These are phyloP conservation scores for Penicillium canariense DNA, from an alignment of 495 filamentous ascomycete species.

Conservation along the genomic window DNA sequence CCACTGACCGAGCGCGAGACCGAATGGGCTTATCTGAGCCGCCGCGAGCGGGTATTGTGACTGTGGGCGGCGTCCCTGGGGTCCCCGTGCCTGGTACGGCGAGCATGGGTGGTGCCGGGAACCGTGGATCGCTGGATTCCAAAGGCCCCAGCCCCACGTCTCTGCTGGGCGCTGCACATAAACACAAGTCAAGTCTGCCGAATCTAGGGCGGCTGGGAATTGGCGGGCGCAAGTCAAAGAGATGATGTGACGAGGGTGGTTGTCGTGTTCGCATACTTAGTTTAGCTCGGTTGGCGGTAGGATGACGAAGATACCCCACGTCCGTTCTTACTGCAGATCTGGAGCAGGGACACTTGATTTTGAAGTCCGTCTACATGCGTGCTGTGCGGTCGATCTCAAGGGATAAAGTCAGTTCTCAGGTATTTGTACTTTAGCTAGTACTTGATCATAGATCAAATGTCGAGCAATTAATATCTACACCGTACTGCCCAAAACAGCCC, in stretches of 20 bases:
- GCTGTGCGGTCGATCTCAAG: no score
- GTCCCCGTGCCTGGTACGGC: conserved; percentile 15
- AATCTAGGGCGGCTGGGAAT: conserved; percentile 71
- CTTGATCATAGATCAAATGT: no score
- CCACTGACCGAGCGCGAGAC: conserved; percentile 42
- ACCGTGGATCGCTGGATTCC: background rate
- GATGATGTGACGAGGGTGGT: conserved; percentile 20
- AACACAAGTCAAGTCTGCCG: conserved; percentile 62
- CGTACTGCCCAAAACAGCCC: no score
- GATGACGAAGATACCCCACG: conserved; percentile 4
- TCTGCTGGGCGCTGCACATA: conserved; percentile 43
- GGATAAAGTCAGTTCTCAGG: no score
- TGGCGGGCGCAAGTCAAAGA: conserved; percentile 54
- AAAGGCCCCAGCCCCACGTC: conserved; percentile 27
- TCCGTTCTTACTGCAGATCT: background rate
- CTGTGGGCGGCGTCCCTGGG: conserved; percentile 4
- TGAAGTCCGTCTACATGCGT: background rate
- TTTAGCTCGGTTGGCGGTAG: conserved; percentile 3
- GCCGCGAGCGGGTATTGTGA: conserved; percentile 28
- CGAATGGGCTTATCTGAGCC: conserved; percentile 40
- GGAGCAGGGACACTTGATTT: background rate
- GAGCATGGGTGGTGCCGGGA: conserved; percentile 14
- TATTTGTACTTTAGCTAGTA: no score
- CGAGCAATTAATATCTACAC: no score
- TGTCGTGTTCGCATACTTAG: background rate